Evolutionary conservation across 805 yeast species (phyloP), one percentile per base, ranked within the genome.

Genomic region (Jamesozyma piceae): DNA sequence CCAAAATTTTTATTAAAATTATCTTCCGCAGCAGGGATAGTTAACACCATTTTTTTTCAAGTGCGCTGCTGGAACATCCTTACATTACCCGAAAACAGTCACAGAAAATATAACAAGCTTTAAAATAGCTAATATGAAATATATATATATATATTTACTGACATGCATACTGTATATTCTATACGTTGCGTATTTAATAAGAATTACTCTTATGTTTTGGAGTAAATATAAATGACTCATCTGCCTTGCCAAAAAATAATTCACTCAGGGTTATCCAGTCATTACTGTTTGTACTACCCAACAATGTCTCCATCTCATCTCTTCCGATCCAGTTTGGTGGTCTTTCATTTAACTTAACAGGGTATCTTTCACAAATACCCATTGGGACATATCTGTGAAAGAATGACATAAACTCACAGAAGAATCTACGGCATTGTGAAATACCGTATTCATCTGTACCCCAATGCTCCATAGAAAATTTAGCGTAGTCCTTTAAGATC

Each of bases 261-360:
- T 92, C 98, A 15, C 95, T 77, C 51, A 92, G 77, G 65, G 89
- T 92, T 60, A 92, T 84, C 98, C 99, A 92, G 64, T 92, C 98
- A 55, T 73, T 75, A 65, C 80, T 86, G 65, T 90, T 94, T 3
- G 78, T 68, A 36, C 92, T 80, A 1, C 89, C 97, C 51, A 92
- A 69, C 54, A 87, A 69, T 0, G 96, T 88, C 65, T 92, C 99
- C 55, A 90, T 64, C 46, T 90, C 97, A 59, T 84, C 78, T 66
- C 99, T 77, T 6, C 97, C 98, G 53, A 65, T 75, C 95, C 96
- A 92, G 46, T 77, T 72, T 28, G 94, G 95, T 22, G 98, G 96
- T 60, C 98, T 78, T 64, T 92, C 92, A 59, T 92, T 94, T 52
- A 92, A 66, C 55, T 80, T 80, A 14, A 95, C 87, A 30, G 97